phyloP scores from a whole-genome alignment of 75 land plant species.

The Larix kaempferi region DNA sequence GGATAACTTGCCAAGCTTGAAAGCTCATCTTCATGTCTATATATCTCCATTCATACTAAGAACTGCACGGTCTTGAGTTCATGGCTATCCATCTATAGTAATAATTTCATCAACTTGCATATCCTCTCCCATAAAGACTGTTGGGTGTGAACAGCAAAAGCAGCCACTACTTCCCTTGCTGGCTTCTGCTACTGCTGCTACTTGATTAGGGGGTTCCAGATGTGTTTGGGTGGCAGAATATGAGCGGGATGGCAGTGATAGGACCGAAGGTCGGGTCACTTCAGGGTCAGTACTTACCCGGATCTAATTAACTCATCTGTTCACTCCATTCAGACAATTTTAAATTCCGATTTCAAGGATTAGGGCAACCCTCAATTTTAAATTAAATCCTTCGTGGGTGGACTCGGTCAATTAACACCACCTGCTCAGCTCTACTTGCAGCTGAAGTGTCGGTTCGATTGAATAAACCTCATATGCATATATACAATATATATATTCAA shows the following conservation, averaged over 20 bases:
- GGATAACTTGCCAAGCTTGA: not conserved
- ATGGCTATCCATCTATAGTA: not conserved
- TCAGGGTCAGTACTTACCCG: not conserved
- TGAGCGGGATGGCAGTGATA: not conserved
- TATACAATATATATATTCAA: no score
- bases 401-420: constrained; percentile 6
- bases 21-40: not conserved
- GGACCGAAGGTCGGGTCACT: constrained; percentile 9
- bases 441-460: constrained; percentile 1
- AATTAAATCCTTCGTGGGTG: not conserved
- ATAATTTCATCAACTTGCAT: not conserved
- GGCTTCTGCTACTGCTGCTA: not conserved
- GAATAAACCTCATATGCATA: no score
- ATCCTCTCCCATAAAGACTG: not conserved
- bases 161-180: not conserved
- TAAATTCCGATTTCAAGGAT: not conserved
- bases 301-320: constrained; percentile 6
- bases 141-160: not conserved
- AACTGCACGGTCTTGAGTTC: not conserved
- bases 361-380: not conserved
- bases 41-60: not conserved
- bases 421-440: not conserved
- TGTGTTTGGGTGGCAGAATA: not conserved
- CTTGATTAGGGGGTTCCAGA: constrained; percentile 4
- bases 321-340: constrained; percentile 1